Base-by-base conservation (phyloP, 176 grass and related monocot genomes). In the Metroxylon sagu region DNA sequence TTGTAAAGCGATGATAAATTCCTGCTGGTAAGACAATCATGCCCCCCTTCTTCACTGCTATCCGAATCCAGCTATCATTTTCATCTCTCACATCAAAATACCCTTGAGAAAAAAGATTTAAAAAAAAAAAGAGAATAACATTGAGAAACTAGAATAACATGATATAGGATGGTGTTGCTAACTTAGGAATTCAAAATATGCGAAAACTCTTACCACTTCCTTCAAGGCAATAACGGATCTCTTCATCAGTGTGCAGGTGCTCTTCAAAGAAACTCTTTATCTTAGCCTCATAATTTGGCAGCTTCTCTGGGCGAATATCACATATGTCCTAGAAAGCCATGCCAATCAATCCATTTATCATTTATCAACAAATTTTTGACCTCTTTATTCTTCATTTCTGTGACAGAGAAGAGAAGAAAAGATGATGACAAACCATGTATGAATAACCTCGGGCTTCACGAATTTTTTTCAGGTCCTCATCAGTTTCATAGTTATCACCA, bases 11-110 rank as follows among this genome's bases (percentile, higher is more conserved):
- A 65, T 96, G 91, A 79, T 90, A 96, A 71, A 96, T 90, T 62
- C 91, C 91, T 49, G 91, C 91, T 68, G 92, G 92, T 69, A 96
- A 79, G 71, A 90, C 92, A 69, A 96, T 96, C 86, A 96, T 90
- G 54, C 80, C 92, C 7, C 91, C 86, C 75, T 88, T 87, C 75
- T 90, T 90, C 53, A 96, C 78, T 71, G 74, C 68, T 66, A 96
- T 26, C 51, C 92, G 79, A 74, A 96, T 90, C 92, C 92, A 96
- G 29, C 75, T 26, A n/a, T 96, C 80, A 53, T 82, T 77, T 52
- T 73, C 29, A 64, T 96, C 92, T 54, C 92, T 90, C 66, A 78
- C 66, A 82, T 96, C 92, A 70, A 96, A 96, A 66, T 96, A 96
- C 21, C 92, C 86, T 96, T 56, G 60, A 49, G 16, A 65, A 23